These are phyloP conservation scores for Phytopythium oedochilum DNA, from an alignment of 352 stramenopile genomes.

Conservation along the genomic window DNA sequence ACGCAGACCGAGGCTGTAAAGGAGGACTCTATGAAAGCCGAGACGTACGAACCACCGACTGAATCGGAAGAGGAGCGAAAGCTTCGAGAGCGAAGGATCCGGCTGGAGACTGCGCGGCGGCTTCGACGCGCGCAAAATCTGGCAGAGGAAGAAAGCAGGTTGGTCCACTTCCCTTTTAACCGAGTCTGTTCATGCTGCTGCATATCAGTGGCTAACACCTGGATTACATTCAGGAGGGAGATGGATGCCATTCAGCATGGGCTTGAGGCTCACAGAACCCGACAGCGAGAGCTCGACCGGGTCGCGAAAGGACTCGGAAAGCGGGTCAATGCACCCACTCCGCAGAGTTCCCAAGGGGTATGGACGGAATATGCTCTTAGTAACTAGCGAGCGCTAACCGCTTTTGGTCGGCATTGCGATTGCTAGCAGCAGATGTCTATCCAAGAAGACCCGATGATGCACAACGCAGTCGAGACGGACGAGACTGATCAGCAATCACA, in stretches of 20 bases:
- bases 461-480: not conserved
- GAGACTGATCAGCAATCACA: not conserved
- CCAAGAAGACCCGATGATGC: not conserved
- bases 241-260: slow-evolving; percentile 45
- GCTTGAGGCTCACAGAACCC: slow-evolving; percentile 47
- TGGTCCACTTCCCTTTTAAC: not conserved
- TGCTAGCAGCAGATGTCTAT: not conserved
- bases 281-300: slow-evolving; percentile 53
- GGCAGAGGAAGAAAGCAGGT: slow-evolving; percentile 46
- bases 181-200: not conserved
- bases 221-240: slow-evolving; percentile 27
- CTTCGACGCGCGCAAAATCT: slow-evolving; percentile 37
- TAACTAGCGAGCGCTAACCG: no score
- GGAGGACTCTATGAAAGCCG: slow-evolving; percentile 2
- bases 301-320: slow-evolving; percentile 42
- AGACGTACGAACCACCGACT: not conserved
- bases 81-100: slow-evolving; percentile 33
- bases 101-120: slow-evolving; percentile 40
- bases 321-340: not conserved
- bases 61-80: slow-evolving; percentile 17
- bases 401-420: no score
- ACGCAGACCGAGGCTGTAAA: not conserved
- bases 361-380: no score
- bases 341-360: not conserved
- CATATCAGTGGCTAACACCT: not conserved